Percentiles rank a stretch among this genome's conserved stretches.
These are phyloP conservation scores for Daldinia sp. DNA, from an alignment of 2,329 filamentous ascomycete genomes.

Conservation along the genomic window DNA sequence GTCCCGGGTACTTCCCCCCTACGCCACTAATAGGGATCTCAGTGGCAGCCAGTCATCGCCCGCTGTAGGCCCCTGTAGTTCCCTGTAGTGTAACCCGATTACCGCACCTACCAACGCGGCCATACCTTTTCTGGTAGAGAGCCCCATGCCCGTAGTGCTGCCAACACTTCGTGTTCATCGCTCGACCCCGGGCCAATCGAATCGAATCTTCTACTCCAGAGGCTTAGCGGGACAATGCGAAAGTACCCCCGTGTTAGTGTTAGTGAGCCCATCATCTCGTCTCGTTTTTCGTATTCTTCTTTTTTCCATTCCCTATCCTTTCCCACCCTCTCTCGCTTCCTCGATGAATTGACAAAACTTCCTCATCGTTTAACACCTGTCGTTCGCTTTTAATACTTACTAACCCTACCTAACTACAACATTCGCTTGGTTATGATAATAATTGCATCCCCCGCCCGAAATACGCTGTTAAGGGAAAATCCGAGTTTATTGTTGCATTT, in stretches of 20 bases:
- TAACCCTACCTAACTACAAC: conserved; percentile 24
- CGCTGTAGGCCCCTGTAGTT: conserved; percentile 28
- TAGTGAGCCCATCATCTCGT: conserved; percentile 34
- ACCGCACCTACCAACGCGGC: conserved; percentile 34
- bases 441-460: neutral
- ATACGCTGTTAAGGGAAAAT: conserved; percentile 36
- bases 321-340: conserved; percentile 21
- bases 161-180: conserved; percentile 43
- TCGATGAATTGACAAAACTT: conserved; percentile 41
- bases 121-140: conserved; percentile 35
- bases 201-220: conserved; percentile 33
- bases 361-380: conserved; percentile 37
- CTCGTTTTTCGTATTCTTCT: conserved; percentile 18
- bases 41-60: conserved; percentile 26
- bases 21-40: conserved; percentile 33
- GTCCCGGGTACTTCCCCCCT: conserved; percentile 14
- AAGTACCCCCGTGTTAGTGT: conserved; percentile 11
- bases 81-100: conserved; percentile 36
- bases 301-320: conserved; percentile 28
- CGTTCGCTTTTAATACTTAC: conserved; percentile 47
- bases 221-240: conserved; percentile 31
- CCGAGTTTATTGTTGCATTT: conserved; percentile 39
- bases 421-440: conserved; percentile 45
- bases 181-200: conserved; percentile 32
- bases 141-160: conserved; percentile 25